A percentile compares a stretch with the other conserved stretches of the same genome.
Conservation (phyloP, 192 early-diverging fungal genomes). For the Umbelopsis vinacea region DNA sequence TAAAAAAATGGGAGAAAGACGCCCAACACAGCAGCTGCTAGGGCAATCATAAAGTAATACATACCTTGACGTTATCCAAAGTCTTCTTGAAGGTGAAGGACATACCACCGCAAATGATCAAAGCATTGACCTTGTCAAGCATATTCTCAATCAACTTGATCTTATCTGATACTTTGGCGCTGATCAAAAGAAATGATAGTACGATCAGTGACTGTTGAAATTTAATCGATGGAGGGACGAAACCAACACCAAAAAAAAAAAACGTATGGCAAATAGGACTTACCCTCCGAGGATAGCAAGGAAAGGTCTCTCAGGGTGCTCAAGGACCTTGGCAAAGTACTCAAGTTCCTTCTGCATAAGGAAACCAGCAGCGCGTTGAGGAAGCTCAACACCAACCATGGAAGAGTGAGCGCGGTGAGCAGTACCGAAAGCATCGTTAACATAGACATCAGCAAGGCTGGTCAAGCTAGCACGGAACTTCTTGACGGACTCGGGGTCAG, state of each 20-base stretch:
- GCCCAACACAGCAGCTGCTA: not conserved
- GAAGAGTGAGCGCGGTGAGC: constrained; percentile 98
- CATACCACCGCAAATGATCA: constrained; percentile 94
- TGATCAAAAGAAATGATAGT: constrained; percentile 20
- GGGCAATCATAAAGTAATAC: constrained; percentile 3
- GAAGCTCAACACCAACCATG: constrained; percentile 95
- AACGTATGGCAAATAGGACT: not conserved
- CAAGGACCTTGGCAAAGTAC: constrained; percentile 97
- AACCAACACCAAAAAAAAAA: constrained; percentile 6
- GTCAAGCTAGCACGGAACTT: constrained; percentile 92
- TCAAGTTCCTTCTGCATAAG: constrained; percentile 99
- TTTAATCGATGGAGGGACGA: not conserved
- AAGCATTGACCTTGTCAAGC: constrained; percentile 89
- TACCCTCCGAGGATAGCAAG: constrained; percentile 94
- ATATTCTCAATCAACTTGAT: constrained; percentile 98
- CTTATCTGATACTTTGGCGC: constrained; percentile 99
- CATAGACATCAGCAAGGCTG: constrained; percentile 92
- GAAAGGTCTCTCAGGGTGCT: constrained; percentile 92
- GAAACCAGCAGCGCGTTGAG: constrained; percentile 91
- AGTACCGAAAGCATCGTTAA: constrained; percentile 99
- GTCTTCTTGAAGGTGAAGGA: constrained; percentile 98
- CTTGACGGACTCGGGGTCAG: constrained; percentile 74
- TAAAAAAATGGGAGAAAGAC: not conserved
- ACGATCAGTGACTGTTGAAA: constrained; percentile 7
- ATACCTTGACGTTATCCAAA: constrained; percentile 75